Evolutionary conservation across 371 early-diverging fungal species (phyloP).

Genomic region (Mucor lusitanicus): DNA sequence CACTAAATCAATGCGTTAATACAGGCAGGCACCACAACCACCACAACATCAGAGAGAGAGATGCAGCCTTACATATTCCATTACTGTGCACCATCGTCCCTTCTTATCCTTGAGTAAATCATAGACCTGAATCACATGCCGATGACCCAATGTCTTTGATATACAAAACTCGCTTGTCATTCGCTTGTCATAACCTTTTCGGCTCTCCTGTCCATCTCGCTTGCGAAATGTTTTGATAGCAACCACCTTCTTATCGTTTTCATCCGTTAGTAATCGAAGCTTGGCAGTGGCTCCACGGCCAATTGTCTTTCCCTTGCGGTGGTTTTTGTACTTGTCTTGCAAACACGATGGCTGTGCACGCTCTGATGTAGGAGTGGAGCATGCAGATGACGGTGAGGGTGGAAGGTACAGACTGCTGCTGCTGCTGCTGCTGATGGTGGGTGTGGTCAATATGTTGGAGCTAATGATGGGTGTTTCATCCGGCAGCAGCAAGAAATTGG

Average conservation of each 20-base stretch:
- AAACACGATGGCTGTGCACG: conserved; percentile 17
- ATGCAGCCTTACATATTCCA: conserved; percentile 57
- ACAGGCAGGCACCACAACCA: not conserved
- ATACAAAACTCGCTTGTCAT: conserved; percentile 77
- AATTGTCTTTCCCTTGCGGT: conserved; percentile 24
- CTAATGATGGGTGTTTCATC: not conserved
- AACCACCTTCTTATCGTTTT: conserved; percentile 1
- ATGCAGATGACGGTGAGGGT: conserved; percentile 21
- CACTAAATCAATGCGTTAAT: conserved; percentile 33
- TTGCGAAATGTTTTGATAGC: conserved; percentile 60
- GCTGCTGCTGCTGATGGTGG: not conserved
- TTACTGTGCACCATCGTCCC: conserved; percentile 55
- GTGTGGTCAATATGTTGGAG: not conserved
- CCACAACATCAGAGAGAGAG: conserved; percentile 7
- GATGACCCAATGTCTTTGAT: conserved; percentile 58
- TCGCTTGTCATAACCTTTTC: conserved; percentile 62
- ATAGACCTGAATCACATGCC: conserved; percentile 68
- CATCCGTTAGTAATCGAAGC: conserved; percentile 18
- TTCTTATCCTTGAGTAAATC: conserved; percentile 64
- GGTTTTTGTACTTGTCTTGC: conserved; percentile 28
- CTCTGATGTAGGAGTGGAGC: conserved; percentile 16
- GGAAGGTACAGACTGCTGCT: conserved; percentile 9
- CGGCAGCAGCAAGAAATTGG: not conserved
- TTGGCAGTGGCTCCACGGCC: conserved; percentile 39
- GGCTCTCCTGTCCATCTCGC: conserved; percentile 43